Conservation (phyloP, 2,329 filamentous ascomycete genomes). For the Ophiostoma tasmaniense region DNA sequence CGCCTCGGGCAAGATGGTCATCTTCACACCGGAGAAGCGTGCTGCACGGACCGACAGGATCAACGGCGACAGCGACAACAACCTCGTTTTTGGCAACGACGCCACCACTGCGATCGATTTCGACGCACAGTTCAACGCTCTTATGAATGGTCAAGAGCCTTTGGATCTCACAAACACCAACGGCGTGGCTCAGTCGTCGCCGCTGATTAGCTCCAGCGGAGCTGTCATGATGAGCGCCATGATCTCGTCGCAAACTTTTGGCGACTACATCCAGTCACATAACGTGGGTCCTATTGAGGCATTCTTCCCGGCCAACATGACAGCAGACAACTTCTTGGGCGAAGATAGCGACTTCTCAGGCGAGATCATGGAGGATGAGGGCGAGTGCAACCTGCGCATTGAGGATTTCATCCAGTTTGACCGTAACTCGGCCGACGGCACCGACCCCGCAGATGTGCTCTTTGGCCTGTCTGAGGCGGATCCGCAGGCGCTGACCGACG, state of each 20-base stretch:
- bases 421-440: slow-evolving; percentile 27
- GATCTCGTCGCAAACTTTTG: slow-evolving; percentile 48
- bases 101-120: background rate
- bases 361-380: slow-evolving; percentile 54
- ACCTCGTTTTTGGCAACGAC: background rate
- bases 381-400: slow-evolving; percentile 55
- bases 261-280: slow-evolving; percentile 52
- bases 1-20: slow-evolving; percentile 52
- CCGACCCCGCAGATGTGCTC: slow-evolving; percentile 11
- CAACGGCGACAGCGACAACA: slow-evolving; percentile 2
- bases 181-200: slow-evolving; percentile 35
- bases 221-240: slow-evolving; percentile 75
- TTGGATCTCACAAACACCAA: background rate
- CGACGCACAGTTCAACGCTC: background rate
- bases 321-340: slow-evolving; percentile 48
- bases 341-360: slow-evolving; percentile 43
- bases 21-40: slow-evolving; percentile 45
- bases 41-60: background rate
- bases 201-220: slow-evolving; percentile 48
- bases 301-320: slow-evolving; percentile 56
- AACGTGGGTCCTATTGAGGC: slow-evolving; percentile 64
- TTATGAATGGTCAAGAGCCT: background rate
- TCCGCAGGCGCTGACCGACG: slow-evolving; percentile 2
- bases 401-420: slow-evolving; percentile 69
- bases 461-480: slow-evolving; percentile 9